Evolutionary conservation across 1,284 basidiomycete genomes (phyloP).

Genomic region (Pseudozyma sp.): DNA sequence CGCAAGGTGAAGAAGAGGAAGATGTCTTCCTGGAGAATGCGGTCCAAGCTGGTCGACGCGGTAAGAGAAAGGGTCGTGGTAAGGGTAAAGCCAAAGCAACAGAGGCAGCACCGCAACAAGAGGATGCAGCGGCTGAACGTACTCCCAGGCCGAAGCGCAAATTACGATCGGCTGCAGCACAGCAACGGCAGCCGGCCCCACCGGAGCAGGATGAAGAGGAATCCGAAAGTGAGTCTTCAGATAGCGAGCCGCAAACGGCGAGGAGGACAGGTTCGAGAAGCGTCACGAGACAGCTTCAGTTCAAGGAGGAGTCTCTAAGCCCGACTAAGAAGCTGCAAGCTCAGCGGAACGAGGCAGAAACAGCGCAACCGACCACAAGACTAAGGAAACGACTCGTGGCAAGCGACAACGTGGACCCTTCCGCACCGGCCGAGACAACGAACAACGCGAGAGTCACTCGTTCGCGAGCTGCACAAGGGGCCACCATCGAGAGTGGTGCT

Average conservation of each 20-base stretch:
- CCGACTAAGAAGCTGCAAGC: conserved; percentile 20
- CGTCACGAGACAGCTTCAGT: conserved; percentile 15
- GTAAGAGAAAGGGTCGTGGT: conserved; percentile 16
- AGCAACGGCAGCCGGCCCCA: not conserved
- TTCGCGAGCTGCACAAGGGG: conserved; percentile 1
- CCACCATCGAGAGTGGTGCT: conserved; percentile 1
- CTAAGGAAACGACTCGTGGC: not conserved
- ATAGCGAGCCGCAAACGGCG: conserved; percentile 18
- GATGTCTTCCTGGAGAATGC: conserved; percentile 44
- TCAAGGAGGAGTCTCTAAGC: conserved; percentile 30
- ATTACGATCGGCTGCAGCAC: conserved; percentile 18
- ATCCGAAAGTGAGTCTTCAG: not conserved
- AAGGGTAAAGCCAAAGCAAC: conserved; percentile 6
- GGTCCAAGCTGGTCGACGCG: conserved; percentile 2
- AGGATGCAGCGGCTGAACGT: not conserved
- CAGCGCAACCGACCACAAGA: not conserved
- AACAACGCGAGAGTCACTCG: conserved; percentile 3
- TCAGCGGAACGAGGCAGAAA: not conserved
- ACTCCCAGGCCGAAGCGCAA: conserved; percentile 27
- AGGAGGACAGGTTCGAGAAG: conserved; percentile 18
- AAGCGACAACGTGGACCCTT: not conserved
- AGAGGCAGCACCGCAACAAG: not conserved
- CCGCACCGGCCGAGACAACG: too few species aligned
- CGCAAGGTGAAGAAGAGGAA: conserved; percentile 50
- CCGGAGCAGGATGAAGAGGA: not conserved